Conservation (phyloP, 148 eudicot species). For the Pharnaceum exiguum region DNA sequence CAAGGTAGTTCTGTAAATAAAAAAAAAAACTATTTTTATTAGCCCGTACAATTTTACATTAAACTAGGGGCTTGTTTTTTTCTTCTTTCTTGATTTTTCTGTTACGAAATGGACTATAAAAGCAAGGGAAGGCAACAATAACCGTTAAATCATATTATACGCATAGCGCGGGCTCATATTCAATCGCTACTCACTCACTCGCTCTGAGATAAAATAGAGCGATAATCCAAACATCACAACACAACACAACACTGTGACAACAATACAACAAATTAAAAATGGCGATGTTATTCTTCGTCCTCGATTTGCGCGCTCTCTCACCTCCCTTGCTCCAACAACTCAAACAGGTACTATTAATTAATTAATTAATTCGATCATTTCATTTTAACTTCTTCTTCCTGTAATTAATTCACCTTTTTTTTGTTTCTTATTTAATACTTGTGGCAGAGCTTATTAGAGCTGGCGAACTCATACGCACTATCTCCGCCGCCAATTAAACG, state of each 20-base stretch:
- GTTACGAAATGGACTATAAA: too few relatives aligned
- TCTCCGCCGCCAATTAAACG: conserved; percentile 32
- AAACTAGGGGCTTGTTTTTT: too few relatives aligned
- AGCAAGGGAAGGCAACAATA: too few relatives aligned
- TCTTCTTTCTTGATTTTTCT: too few relatives aligned
- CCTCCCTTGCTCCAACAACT: conserved; percentile 51
- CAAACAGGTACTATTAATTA: conserved; percentile 41
- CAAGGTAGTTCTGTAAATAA: too few relatives aligned
- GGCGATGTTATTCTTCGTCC: conserved; percentile 61
- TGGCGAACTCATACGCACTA: conserved; percentile 71
- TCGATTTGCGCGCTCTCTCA: conserved; percentile 62
- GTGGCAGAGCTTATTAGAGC: conserved; percentile 58
- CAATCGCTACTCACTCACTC: too few relatives aligned
- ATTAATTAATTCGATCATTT: not conserved
- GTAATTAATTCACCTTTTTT: not conserved
- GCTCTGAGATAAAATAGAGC: too few relatives aligned
- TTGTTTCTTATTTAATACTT: not conserved
- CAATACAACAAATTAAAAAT: conserved; percentile 15
- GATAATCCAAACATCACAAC: too few relatives aligned
- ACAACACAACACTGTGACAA: not conserved
- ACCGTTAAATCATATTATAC: too few relatives aligned
- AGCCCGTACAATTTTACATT: too few relatives aligned
- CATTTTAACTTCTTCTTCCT: not conserved
- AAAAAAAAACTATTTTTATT: too few relatives aligned
- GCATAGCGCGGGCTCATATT: too few relatives aligned